Base-by-base conservation (phyloP, 2,329 filamentous ascomycete species). In the Epichloe sibirici region DNA sequence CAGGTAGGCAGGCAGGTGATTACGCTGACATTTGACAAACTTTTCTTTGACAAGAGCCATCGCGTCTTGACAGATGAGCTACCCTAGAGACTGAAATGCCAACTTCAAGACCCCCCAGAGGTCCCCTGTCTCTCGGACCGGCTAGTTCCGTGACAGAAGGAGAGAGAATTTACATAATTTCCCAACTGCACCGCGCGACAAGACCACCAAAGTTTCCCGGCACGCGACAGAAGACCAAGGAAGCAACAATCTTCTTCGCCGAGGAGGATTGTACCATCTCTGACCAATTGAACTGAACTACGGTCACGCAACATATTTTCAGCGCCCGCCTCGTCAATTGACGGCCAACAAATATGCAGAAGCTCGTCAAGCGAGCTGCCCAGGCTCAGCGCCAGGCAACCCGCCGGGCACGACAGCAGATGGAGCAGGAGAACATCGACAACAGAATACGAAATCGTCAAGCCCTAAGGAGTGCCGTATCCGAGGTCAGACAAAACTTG, bases 301-400 rank as follows among this genome's bases (percentile, higher is more conserved):
- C 23, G 38, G 37, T 12, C 3, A n/a, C 23, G n/a, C 40, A 37
- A 6, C 23, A 12, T 15, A 34, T 11, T 13, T 9, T 25, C 34
- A 6, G 31, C 3, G 45, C 9, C 28, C 4, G 15, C 21, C 28
- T 34, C 31, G 17, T 37, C 45, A 17, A 39, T 15, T 47, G 54
- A 46, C 46, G n/a, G 17, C 45, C 9, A 25, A 39, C 35, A 15
- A 49, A 57, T 57, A 89, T 88, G 86, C 81, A 88, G 71, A 86
- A 84, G 69, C 74, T 88, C 57, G 73, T 83, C 57, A 79, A 79
- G 62, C 81, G 83, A 59, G 81, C 83, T 51, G 72, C 77, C 52
- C 74, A 84, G 66, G 84, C 84, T 58, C 76, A 85, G 69, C 81
- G 79, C 66, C 81, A 85, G 70, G 79, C 75, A 52, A 66, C 69